A percentile compares a stretch with the other conserved stretches of the same genome.
phyloP scores from a whole-genome alignment of 345 rosid species.

The Hibiscus mutabilis region DNA sequence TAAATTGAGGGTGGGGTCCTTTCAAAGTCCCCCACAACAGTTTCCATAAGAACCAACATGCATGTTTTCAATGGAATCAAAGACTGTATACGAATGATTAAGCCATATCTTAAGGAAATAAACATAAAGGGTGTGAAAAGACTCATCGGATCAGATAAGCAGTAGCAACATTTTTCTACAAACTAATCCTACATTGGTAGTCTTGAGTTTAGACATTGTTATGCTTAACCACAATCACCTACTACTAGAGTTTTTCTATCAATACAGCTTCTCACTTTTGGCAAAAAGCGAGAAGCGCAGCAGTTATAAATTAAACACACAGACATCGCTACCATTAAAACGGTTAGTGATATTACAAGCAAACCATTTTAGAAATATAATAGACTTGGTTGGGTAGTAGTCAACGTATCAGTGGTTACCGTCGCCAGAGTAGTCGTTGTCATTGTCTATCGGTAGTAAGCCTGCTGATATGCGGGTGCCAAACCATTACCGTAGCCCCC shows the following conservation, averaged over 20 bases:
- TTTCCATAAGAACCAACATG: too few relatives aligned
- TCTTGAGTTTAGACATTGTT: slow-evolving; percentile 26
- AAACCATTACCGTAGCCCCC: slow-evolving; percentile 49
- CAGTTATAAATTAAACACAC: slow-evolving; percentile 51
- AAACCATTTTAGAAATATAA: slow-evolving; percentile 38
- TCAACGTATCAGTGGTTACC: slow-evolving; percentile 74
- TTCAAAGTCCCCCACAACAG: too few relatives aligned
- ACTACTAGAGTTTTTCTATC: slow-evolving; percentile 39
- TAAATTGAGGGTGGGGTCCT: too few relatives aligned
- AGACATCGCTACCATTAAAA: slow-evolving; percentile 54
- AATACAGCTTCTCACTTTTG: slow-evolving; percentile 41
- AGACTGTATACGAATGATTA: not conserved
- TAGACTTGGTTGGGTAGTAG: slow-evolving; percentile 24
- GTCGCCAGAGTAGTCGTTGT: slow-evolving; percentile 33
- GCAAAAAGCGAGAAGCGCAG: slow-evolving; percentile 24
- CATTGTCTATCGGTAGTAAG: slow-evolving; percentile 67
- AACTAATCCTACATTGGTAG: slow-evolving; percentile 20
- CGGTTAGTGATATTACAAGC: slow-evolving; percentile 74
- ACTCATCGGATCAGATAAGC: not conserved
- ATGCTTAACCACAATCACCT: slow-evolving; percentile 44
- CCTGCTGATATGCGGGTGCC: slow-evolving; percentile 76
- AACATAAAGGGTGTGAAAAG: not conserved
- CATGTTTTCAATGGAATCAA: not conserved
- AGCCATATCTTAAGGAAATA: not conserved
- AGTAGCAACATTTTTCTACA: slow-evolving; percentile 20